Base-by-base conservation (phyloP, 164 flowering plant genomes). In the Protea cynaroides region DNA sequence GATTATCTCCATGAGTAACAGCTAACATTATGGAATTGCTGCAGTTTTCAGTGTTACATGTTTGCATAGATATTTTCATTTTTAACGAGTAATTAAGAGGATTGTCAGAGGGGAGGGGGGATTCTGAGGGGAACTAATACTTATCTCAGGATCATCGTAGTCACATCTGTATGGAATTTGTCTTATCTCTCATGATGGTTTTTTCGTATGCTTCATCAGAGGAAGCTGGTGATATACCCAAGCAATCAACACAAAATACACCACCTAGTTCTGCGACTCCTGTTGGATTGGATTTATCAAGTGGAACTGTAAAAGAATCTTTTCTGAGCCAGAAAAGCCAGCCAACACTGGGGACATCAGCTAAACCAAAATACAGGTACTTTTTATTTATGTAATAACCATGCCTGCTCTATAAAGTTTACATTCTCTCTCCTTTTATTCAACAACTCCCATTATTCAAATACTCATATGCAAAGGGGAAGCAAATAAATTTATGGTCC, bases 291-390 rank as follows among this genome's bases (percentile, higher is more conserved):
- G 61, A 46, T 23, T 50, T 69, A 63, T 49, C 64, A 18, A 58
- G 62, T 25, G 40, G 23, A 52, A 34, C 62, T 9, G 67, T 62
- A 29, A 54, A 70, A 65, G 71, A 65, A 59, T 66, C 72, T 71
- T 71, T 72, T 60, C 74, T 76, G 40, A 71, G 36, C 18, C 53
- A 51, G 25, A 75, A 53, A 24, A 22, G 49, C 51, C 70, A 70
- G 64, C 68, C 24, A 34, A 25, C 71, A 8, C 65, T 65, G 21
- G 66, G 37, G 14, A 13, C 77, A 54, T 6, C 73, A 4, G 18
- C 77, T 65, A 86, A 77, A 75, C 91, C 91, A 36, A 87, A 82
- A 71, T 88, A 83, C 79, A 88, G 97, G 97, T 84, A 63, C 29
- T 51, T 47, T 13, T 4, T 8, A 23, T 3, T 24, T 43, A 6